Conservation (phyloP, 768 basidiomycete species). For the Termitomyces eurrhizus region DNA sequence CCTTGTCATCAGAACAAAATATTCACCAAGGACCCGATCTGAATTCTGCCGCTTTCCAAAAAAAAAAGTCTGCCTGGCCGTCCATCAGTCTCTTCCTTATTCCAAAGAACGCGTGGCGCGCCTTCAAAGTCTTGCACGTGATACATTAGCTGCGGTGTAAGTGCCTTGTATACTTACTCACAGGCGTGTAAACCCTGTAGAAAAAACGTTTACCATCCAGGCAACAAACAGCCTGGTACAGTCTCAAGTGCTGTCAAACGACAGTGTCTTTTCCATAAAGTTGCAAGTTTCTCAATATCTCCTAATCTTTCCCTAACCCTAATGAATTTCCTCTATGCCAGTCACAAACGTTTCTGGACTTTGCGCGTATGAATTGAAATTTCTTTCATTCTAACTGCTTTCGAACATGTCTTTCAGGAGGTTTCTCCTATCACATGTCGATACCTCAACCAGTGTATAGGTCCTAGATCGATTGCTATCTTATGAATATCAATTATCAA, state of each 20-base stretch:
- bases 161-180: conserved; percentile 12
- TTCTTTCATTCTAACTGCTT: neutral
- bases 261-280: neutral
- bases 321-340: neutral
- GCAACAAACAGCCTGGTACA: conserved; percentile 49
- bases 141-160: conserved; percentile 51
- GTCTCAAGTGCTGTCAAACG: conserved; percentile 32
- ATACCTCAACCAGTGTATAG: neutral
- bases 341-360: no score
- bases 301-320: neutral
- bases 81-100: no score
- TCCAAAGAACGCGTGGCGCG: conserved; percentile 41
- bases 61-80: conserved; percentile 34
- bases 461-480: no score
- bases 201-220: conserved; percentile 58
- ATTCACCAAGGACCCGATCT: conserved; percentile 39
- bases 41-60: conserved; percentile 61
- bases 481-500: neutral
- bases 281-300: no score
- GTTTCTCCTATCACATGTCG: neutral
- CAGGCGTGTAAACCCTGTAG: conserved; percentile 24
- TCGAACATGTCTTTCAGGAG: neutral
- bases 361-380: no score
- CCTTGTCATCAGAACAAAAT: conserved; percentile 16
- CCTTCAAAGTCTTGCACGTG: conserved; percentile 45